Base-by-base conservation (phyloP, 2,329 filamentous ascomycete genomes). In the Pseudodiploospora longispora region DNA sequence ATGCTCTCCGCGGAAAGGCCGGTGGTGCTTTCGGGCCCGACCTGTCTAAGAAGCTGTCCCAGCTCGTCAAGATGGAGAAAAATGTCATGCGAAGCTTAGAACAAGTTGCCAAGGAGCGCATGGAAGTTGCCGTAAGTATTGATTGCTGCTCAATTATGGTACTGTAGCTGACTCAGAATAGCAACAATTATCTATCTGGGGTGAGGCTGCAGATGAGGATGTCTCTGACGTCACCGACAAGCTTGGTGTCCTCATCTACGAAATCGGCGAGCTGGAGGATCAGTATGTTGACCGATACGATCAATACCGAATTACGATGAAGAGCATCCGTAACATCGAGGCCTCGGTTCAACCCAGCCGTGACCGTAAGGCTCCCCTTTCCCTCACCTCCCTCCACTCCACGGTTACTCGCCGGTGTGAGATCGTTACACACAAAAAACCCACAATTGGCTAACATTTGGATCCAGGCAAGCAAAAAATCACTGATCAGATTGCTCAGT, bases 21-120 rank as follows among this genome's bases (percentile, higher is more conserved):
- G 84, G 85, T 51, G 86, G 85, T 54, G 83, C 85, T 56, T 89
- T 88, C 53, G 78, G 80, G 51, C 79, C 90, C 46, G 93, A 98
- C 59, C 82, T 98, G 47, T 85, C 93, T 47, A 96, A 95, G 79
- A 98, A 98, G 78, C 83, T 98, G 50, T 88, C 90, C 35, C 87
- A 95, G 72, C 80, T 98, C 42, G 93, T 98, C 52, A 98, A 98
- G 80, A 98, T 98, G 93, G 93, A 98, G 74, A 98, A 98, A 82
- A 97, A 98, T 64, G 87, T 96, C 46, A 98, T 98, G 93, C 88
- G 93, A 67, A 96, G 89, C 65, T 83, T 97, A 76, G 93, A 98
- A 65, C 77, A 88, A 40, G 93, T 97, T 43, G 89, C 89, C 38
- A 84, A 89, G 60, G 93, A 98, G 75, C 83, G 93, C 58, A 97